phyloP scores from a whole-genome alignment of 2,329 filamentous ascomycete species.

The Fusarium succisae region DNA sequence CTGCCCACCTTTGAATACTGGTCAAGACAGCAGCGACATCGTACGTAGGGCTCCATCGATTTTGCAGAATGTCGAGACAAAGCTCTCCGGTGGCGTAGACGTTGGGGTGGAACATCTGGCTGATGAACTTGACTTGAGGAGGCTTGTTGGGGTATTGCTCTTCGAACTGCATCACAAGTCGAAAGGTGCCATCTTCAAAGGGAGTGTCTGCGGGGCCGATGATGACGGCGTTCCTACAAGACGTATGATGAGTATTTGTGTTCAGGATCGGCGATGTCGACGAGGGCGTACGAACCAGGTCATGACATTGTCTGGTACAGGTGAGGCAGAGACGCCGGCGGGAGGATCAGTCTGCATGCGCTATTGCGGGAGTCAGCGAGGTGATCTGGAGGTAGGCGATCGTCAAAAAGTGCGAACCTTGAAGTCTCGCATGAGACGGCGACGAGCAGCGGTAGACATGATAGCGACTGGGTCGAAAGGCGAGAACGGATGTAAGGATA shows the following conservation, averaged over 20 bases:
- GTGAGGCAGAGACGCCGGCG: conserved; percentile 94
- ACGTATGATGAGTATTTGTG: conserved; percentile 34
- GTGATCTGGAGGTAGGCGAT: neutral
- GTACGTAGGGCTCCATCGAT: conserved; percentile 98
- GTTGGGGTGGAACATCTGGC: conserved; percentile 99
- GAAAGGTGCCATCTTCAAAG: conserved; percentile 97
- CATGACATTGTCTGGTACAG: conserved; percentile 97
- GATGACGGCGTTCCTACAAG: conserved; percentile 91
- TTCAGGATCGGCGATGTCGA: neutral
- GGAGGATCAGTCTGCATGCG: conserved; percentile 99
- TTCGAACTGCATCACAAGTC: conserved; percentile 98
- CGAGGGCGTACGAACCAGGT: conserved; percentile 74
- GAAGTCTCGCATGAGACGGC: conserved; percentile 98
- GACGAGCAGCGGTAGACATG: conserved; percentile 91
- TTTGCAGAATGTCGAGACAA: conserved; percentile 96
- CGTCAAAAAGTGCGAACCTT: conserved; percentile 71
- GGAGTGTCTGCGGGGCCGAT: conserved; percentile 97
- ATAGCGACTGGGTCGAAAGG: conserved; percentile 28
- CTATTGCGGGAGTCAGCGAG: conserved; percentile 56
- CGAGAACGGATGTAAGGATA: neutral
- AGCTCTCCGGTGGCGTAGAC: conserved; percentile 97
- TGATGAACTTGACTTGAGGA: conserved; percentile 97
- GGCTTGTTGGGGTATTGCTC: conserved; percentile 99
- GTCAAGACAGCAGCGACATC: conserved; percentile 97
- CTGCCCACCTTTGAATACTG: conserved; percentile 87